Evolutionary conservation across 2,329 filamentous ascomycete genomes (phyloP), one percentile per base, ranked within the genome.

Genomic region (Beauveria pseudobassiana): DNA sequence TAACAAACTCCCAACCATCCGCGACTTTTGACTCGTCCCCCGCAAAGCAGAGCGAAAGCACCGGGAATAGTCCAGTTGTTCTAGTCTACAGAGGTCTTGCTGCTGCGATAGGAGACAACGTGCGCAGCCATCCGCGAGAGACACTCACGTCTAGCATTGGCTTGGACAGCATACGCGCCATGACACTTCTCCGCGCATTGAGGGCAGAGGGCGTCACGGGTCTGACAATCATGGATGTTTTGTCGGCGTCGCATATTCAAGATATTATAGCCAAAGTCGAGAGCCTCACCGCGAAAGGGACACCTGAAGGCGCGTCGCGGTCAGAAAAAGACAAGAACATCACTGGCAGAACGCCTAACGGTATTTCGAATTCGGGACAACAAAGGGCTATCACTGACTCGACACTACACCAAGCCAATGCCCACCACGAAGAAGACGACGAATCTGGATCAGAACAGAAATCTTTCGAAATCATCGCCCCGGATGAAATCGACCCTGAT

Each of bases 81-180:
- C 5, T 51, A 7, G 49, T 59, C 6, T 43, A 43, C 48, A 40
- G 20, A 28, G 28, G 43, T 5, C 57, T 49, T 20, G 18, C 38
- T 20, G 40, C 22, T 14, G 30, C 52, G 6, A 28, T 55, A n/a
- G 52, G 52, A 12, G 52, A 45, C 10, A 18, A 24, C 18, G 52
- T 55, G 24, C 52, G 52, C 40, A 55, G 40, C 22, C 52, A 55
- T 28, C 16, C 9, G 18, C 52, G 10, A n/a, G 52, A 55, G 40
- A 55, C 52, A 7, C 38, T 18, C 4, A 55, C 38, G 18, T 55
- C 52, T 20, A 45, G 22, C 24, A 55, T 45, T 45, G 52, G 52
- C 16, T n/a, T 55, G 52, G 52, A 55, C n/a, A 55, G 52, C 38
- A 55, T 55, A 26, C 52, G 52, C 24, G 52, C 52, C 52, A 55